A percentile compares a stretch with the other conserved stretches of the same genome.
Evolutionary conservation across 208 protist genomes (phyloP).

Genomic region (Trypanosoma boissoni): DNA sequence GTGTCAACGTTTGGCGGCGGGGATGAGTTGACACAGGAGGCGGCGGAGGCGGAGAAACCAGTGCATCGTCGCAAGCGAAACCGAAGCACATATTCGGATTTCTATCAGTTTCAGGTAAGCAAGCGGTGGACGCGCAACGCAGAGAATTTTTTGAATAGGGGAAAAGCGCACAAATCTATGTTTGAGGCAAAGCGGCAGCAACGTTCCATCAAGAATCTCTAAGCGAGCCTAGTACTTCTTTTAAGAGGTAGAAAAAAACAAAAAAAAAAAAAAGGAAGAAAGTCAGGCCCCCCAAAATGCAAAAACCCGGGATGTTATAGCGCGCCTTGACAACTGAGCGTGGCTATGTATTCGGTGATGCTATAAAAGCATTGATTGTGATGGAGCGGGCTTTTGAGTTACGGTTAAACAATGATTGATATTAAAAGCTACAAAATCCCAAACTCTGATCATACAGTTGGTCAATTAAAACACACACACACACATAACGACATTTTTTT

Average conservation of each 20-base stretch:
- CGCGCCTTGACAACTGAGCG: too few species aligned
- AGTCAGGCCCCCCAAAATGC: too few species aligned
- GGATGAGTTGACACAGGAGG: constrained; percentile 23
- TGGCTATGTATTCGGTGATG: too few species aligned
- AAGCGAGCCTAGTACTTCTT: neutral
- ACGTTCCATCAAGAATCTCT: constrained; percentile 82
- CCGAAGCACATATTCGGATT: constrained; percentile 62
- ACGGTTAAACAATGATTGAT: too few species aligned
- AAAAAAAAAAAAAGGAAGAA: neutral
- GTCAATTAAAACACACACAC: too few species aligned
- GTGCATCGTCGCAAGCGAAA: constrained; percentile 48
- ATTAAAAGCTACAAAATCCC: too few species aligned
- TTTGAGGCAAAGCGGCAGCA: constrained; percentile 86
- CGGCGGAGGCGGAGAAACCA: constrained; percentile 46
- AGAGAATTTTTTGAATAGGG: constrained; percentile 79
- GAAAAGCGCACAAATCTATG: constrained; percentile 68
- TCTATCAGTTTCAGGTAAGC: constrained; percentile 90
- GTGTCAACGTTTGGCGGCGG: constrained; percentile 66
- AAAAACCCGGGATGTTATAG: too few species aligned
- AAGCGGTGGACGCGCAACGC: constrained; percentile 84
- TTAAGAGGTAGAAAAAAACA: neutral
- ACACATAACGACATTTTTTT: too few species aligned
- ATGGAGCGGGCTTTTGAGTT: too few species aligned
- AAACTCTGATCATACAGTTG: too few species aligned
- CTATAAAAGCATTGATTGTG: too few species aligned